These are phyloP conservation scores for Penicillium digitatum DNA, from an alignment of 2,329 filamentous ascomycete species.

Conservation along the genomic window DNA sequence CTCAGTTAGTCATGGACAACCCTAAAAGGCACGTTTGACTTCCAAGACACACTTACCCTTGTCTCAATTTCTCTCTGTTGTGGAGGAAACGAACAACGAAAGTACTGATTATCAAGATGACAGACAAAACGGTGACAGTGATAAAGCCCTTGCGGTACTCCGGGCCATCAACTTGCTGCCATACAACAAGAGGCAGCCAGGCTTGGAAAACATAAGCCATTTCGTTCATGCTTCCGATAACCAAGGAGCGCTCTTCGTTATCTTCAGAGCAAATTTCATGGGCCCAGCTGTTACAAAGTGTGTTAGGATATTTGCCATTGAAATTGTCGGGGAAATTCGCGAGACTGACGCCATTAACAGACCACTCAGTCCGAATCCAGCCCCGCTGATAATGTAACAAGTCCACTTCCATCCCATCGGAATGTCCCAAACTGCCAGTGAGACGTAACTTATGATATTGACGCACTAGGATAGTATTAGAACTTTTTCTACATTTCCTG, in stretches of 20 bases:
- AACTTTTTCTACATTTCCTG: neutral
- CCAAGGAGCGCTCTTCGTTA: conserved; percentile 63
- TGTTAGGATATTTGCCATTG: neutral
- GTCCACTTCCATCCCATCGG: conserved; percentile 59
- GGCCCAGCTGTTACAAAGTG: conserved; percentile 42
- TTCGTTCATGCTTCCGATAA: conserved; percentile 64
- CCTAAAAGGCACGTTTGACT: neutral
- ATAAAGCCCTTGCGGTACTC: conserved; percentile 58
- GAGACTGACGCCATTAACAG: conserved; percentile 48
- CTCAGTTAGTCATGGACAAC: neutral
- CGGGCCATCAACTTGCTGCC: conserved; percentile 62
- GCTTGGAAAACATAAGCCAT: conserved; percentile 67
- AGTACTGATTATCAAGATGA: conserved; percentile 50
- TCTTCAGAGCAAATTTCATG: conserved; percentile 55
- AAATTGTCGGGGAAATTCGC: neutral
- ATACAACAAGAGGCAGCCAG: conserved; percentile 64
- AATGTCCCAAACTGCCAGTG: conserved; percentile 50
- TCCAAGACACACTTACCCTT: conserved; percentile 1
- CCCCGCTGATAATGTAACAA: conserved; percentile 55
- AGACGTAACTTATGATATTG: conserved; percentile 45
- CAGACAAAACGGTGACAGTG: conserved; percentile 51
- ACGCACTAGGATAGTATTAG: conserved; percentile 21
- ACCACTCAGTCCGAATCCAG: conserved; percentile 47
- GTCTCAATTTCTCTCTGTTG: neutral
- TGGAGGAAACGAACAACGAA: conserved; percentile 40